Percentiles rank a stretch among this genome's conserved stretches.
Evolutionary conservation across 2,329 filamentous ascomycete species (phyloP).

Genomic region (Rutstroemia sp.): DNA sequence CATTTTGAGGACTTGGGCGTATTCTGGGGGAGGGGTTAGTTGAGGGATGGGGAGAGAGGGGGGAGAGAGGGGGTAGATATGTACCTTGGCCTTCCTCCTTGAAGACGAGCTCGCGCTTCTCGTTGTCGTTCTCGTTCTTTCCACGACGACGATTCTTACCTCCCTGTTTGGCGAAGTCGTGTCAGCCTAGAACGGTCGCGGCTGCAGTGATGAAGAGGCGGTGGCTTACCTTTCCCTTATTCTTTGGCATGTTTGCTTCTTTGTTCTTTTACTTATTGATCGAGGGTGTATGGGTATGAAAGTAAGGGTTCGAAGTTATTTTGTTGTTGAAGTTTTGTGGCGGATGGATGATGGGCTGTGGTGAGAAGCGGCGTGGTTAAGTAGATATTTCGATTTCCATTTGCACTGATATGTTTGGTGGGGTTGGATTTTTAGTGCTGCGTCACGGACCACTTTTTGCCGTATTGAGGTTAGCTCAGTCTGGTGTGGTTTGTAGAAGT

Average conservation of each 20-base stretch:
- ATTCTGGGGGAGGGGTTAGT: constrained; percentile 41
- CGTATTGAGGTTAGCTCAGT: neutral
- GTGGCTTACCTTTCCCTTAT: constrained; percentile 87
- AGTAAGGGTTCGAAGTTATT: neutral
- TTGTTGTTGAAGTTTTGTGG: neutral
- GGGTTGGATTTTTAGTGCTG: neutral
- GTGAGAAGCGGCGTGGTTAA: neutral
- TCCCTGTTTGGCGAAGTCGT: constrained; percentile 50
- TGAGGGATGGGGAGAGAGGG: neutral
- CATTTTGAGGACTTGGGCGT: constrained; percentile 90
- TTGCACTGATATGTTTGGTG: neutral
- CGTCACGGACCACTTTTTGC: neutral
- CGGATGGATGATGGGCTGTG: neutral
- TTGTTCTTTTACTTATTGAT: constrained; percentile 5
- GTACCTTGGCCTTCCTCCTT: constrained; percentile 91
- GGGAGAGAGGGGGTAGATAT: constrained; percentile 8
- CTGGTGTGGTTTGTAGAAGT: neutral
- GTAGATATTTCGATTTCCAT: neutral
- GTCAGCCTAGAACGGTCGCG: constrained; percentile 6
- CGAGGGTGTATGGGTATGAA: constrained; percentile 4
- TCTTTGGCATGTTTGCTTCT: constrained; percentile 78
- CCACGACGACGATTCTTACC: constrained; percentile 97
- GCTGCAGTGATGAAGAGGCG: neutral
- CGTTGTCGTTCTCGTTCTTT: constrained; percentile 99
- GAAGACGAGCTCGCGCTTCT: constrained; percentile 97